Evolutionary conservation across 1,139 yeast species (phyloP), one percentile per base, ranked within the genome.

Genomic region (Hansenula sp.): DNA sequence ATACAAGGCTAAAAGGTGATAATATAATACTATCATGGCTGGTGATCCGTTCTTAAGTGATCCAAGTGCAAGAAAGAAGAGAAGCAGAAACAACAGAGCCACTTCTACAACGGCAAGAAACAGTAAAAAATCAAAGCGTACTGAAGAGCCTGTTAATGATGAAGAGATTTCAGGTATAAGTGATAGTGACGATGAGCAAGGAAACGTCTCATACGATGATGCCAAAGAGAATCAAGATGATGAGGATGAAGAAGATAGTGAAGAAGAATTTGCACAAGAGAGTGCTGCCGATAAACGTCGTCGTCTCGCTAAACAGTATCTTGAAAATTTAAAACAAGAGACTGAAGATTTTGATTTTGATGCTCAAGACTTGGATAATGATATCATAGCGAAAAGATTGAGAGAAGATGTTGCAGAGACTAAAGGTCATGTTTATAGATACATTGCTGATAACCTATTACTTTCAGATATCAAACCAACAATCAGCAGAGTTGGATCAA

Each of bases 211-310:
- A 4, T 61, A 64, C 22, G 56, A 55, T 34, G 67, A 62, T 28
- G 61, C 52, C 11, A 50, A 50, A 11, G 44, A 47, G 17, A 70
- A 60, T 6, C 66, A 53, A n/a, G 68, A 61, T 7, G 67, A 61
- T 8, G 67, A 62, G 10, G 76, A 67, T 33, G 75, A 69, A 33
- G 70, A 69, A 39, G 78, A 75, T 13, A 77, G 83, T 8, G 90
- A 81, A 38, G 89, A 81, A 52, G 92, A 82, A 52, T 79, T 79
- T 51, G 78, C 69, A 21, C 73, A 71, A 24, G 98, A 92, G 61
- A 79, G 78, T 39, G 95, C 90, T 18, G 95, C 96, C 1, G 98
- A 92, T 56, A 90, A 88, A 62, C 78, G 99, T 64, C 78, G 97
- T 65, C 71, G 97, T 56, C 69, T 92, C 48, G 98, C 98, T 18